A percentile compares a stretch with the other conserved stretches of the same genome.
These are phyloP conservation scores for Picochlorum sp. DNA, from an alignment of 139 green algal species.

Conservation along the genomic window DNA sequence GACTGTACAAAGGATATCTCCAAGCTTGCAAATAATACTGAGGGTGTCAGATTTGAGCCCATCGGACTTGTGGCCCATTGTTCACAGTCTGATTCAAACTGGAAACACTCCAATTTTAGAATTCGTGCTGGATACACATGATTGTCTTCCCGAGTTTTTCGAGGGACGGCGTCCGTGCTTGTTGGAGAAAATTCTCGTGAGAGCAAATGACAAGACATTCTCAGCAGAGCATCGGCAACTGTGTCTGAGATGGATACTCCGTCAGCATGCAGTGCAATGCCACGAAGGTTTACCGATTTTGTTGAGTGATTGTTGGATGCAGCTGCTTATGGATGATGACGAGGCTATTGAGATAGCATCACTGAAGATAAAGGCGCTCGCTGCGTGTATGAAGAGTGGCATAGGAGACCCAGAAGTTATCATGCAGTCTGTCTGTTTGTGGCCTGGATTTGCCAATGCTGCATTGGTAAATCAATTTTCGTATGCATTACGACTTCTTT, in stretches of 20 bases:
- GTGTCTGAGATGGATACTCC: conserved; percentile 1
- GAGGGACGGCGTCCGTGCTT: conserved; percentile 2
- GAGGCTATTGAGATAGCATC: conserved; percentile 19
- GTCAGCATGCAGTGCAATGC: conserved; percentile 7
- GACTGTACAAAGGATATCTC: background rate
- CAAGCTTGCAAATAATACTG: background rate
- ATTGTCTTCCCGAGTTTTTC: conserved; percentile 12
- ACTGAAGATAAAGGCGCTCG: conserved; percentile 22
- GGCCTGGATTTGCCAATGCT: conserved; percentile 15
- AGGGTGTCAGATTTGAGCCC: background rate
- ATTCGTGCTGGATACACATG: conserved; percentile 4
- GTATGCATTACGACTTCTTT: conserved; percentile 13
- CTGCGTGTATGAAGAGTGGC: conserved; percentile 14
- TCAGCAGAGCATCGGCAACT: background rate
- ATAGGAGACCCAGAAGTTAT: conserved; percentile 12
- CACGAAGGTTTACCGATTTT: background rate
- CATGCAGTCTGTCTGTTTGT: conserved; percentile 12
- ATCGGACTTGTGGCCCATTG: background rate
- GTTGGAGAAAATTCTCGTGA: conserved; percentile 6
- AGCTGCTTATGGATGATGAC: conserved; percentile 12
- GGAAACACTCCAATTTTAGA: conserved; percentile 5
- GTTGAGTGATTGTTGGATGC: conserved; percentile 19
- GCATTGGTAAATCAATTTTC: background rate
- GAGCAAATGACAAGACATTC: conserved; percentile 3
- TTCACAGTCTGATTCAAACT: background rate